These are phyloP conservation scores for Aureobasidium uvarum DNA, from an alignment of 2,329 filamentous ascomycete genomes.

Conservation along the genomic window DNA sequence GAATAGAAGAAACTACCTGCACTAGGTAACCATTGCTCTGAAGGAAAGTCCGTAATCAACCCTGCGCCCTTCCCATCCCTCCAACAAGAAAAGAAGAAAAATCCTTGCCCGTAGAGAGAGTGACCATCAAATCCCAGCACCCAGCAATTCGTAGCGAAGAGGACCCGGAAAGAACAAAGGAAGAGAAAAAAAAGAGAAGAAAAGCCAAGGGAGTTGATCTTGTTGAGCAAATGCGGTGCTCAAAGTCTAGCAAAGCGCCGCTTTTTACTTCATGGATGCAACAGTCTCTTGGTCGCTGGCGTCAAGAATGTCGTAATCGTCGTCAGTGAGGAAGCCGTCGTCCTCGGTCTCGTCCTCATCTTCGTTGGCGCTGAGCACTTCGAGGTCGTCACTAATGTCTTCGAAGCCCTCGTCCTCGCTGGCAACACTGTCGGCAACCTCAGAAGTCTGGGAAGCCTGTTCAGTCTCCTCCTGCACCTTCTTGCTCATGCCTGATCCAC, in stretches of 20 bases:
- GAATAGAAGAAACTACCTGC: constrained; percentile 9
- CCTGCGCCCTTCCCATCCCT: not conserved
- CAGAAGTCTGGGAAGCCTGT: constrained; percentile 51
- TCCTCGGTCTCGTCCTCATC: constrained; percentile 58
- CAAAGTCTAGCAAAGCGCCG: not conserved
- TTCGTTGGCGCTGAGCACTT: constrained; percentile 53
- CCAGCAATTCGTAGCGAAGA: not conserved
- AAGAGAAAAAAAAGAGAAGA: not conserved
- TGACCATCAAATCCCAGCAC: constrained; percentile 3
- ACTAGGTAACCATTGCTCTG: constrained; percentile 6
- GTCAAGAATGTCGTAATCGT: constrained; percentile 97
- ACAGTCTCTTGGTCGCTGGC: constrained; percentile 79
- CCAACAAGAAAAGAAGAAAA: not conserved
- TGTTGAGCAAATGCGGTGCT: not conserved
- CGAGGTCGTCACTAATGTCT: constrained; percentile 55
- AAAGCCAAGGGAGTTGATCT: not conserved
- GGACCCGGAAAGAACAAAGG: not conserved
- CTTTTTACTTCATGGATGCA: constrained; percentile 29
- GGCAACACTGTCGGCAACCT: constrained; percentile 35
- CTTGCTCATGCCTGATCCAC: constrained; percentile 42
- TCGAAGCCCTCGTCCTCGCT: constrained; percentile 44
- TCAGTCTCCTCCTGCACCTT: constrained; percentile 57
- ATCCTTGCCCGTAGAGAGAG: constrained; percentile 17
- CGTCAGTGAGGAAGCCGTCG: constrained; percentile 89
- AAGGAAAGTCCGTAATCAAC: constrained; percentile 11